Base-by-base conservation (phyloP, 108 stramenopile species). In the Cyclotella kingstonii region DNA sequence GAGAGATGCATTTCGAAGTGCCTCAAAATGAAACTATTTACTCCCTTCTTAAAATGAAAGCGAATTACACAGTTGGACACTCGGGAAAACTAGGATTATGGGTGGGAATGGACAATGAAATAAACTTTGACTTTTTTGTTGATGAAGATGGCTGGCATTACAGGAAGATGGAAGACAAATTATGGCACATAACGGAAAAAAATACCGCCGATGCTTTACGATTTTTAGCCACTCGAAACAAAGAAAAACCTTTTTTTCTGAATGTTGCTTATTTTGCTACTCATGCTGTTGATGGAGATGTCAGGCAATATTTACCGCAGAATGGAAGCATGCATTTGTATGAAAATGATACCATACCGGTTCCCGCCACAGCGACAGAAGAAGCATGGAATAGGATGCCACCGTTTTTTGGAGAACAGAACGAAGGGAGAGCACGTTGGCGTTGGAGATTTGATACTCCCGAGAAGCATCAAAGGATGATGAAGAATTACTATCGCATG, bases 201-300 rank as follows among this genome's bases (percentile, higher is more conserved):
- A 87, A 89, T 54, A 66, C 70, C 10, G 69, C 76, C 8, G 86
- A 85, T 70, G 76, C 85, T 4, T 38, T 90, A 4, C 60, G 82
- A 12, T 90, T 88, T 64, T 54, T 90, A 29, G 27, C 34, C 1
- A 43, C 76, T 8, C 62, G 84, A 23, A 62, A 80, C 15, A 76
- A 70, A 36, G 54, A 74, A 17, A 86, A 82, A 55, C 76, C 76
- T 2, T 93, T 93, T 77, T 74, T 76, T 40, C 50, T 93, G 17
- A 87, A 73, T 42, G 85, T 93, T 9, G 78, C 81, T 25, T 93
- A 88, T 44, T 90, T 89, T 83, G 88, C 91, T 1, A 85, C 89
- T 4, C 84, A 87, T 52, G 78, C 83, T 26, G 67, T 83, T 2
- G 83, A 85, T 41, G 71, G 78, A 22, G 70, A 71, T n/a, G 39